Percentiles rank a stretch among this genome's conserved stretches.
These are phyloP conservation scores for Rhytidiadelphus loreus DNA, from an alignment of 225 moss, liverwort and hornwort genomes.

Conservation along the genomic window DNA sequence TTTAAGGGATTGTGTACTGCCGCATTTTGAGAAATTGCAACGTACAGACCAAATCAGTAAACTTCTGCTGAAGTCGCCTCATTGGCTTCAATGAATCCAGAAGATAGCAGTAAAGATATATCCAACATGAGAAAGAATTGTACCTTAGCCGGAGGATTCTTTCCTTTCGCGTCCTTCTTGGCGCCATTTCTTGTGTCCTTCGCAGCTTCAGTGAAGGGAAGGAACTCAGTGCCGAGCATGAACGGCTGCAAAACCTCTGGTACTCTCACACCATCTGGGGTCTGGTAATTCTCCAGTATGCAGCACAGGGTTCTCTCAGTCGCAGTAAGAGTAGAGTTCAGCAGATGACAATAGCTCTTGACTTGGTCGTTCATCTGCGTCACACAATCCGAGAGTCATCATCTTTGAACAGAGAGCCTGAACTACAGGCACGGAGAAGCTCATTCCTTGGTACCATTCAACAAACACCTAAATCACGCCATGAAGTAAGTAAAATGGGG, in stretches of 20 bases:
- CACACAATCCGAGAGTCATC: background rate
- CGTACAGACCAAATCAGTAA: background rate
- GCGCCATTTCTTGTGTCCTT: constrained; percentile 32
- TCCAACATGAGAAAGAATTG: background rate
- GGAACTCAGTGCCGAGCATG: constrained; percentile 58
- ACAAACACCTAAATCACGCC: background rate
- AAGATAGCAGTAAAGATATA: background rate
- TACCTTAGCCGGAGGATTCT: constrained; percentile 29
- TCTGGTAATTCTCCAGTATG: constrained; percentile 86
- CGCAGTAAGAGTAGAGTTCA: constrained; percentile 80
- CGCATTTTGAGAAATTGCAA: background rate
- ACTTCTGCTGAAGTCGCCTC: background rate
- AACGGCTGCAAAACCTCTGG: constrained; percentile 67
- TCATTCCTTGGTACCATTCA: background rate
- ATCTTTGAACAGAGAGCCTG: background rate
- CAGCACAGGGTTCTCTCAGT: constrained; percentile 85
- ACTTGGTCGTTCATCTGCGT: constrained; percentile 56
- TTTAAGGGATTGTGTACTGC: background rate
- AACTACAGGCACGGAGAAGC: background rate
- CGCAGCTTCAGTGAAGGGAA: constrained; percentile 39
- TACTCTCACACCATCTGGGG: constrained; percentile 56
- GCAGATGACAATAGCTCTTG: constrained; percentile 66
- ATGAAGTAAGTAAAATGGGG: background rate
- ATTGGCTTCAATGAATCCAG: background rate
- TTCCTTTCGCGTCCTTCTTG: constrained; percentile 26